These are phyloP conservation scores for Phytomonas francai DNA, from an alignment of 208 protist genomes.

Conservation along the genomic window DNA sequence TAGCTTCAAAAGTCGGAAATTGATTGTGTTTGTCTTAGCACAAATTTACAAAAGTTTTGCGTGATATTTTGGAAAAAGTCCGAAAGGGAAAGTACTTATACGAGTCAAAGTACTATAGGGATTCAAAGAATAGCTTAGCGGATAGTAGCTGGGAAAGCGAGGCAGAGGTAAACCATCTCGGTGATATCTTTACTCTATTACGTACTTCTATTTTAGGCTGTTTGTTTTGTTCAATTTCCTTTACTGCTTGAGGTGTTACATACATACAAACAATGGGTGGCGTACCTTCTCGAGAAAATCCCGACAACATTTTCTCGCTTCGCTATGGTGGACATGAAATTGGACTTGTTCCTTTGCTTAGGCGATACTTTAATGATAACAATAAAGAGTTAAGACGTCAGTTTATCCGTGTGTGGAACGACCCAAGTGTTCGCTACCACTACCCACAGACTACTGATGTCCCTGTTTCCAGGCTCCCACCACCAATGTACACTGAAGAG, in stretches of 20 bases:
- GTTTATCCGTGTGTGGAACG: slow-evolving; percentile 62
- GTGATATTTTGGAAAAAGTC: no score
- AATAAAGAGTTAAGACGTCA: slow-evolving; percentile 36
- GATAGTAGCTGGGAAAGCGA: no score
- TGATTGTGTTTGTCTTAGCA: slow-evolving; percentile 4
- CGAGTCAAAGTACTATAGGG: no score
- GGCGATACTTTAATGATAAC: slow-evolving; percentile 31
- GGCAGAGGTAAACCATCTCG: no score
- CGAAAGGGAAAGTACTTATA: no score
- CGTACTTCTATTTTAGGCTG: slow-evolving; percentile 4
- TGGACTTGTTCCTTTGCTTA: slow-evolving; percentile 47
- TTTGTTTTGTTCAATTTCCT: slow-evolving; percentile 4
- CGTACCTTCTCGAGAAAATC: slow-evolving; percentile 36
- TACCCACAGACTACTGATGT: slow-evolving; percentile 33
- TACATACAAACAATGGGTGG: slow-evolving; percentile 27
- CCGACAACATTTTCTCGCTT: slow-evolving; percentile 43
- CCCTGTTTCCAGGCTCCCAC: slow-evolving; percentile 36
- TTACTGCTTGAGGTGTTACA: neutral
- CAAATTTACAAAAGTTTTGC: neutral
- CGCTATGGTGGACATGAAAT: slow-evolving; percentile 72
- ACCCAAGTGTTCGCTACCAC: slow-evolving; percentile 63
- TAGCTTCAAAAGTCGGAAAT: neutral
- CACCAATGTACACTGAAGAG: slow-evolving; percentile 35
- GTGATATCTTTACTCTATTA: neutral
- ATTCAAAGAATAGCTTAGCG: no score